Evolutionary conservation across 2,329 filamentous ascomycete genomes (phyloP), one percentile per base, ranked within the genome.

Genomic region (Penicillium sp.): DNA sequence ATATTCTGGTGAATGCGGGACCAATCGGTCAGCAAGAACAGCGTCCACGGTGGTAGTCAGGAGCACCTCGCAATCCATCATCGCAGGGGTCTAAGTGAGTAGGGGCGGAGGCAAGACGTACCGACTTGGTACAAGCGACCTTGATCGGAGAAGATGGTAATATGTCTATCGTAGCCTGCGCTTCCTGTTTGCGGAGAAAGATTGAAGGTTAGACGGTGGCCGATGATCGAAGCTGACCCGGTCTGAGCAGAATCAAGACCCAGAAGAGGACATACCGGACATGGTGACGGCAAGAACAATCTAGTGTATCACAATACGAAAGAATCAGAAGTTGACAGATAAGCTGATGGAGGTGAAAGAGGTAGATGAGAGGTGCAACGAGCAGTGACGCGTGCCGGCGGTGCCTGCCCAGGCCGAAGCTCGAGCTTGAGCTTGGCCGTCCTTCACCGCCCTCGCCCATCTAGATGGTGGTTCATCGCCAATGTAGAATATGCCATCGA

Each of bases 71-170:
- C 40, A 25, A 40, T 40, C 18, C 11, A 13, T 41, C 18, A 27
- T 26, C 47, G 34, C 33, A 13, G 37, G 43, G 18, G 32, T 40
- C n/a, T 39, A 28, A 44, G 39, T 5, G 34, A 34, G 25, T 25
- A 26, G 46, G 37, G 11, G 45, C 11, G 47, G 13, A 24, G 18
- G 35, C 4, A 45, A 18, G 18, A 63, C 66, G 50, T 62, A 97
- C 93, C 93, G 73, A 98, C 93, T 96, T 98, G 93, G 73, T 97
- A 98, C 71, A 98, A 79, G 71, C 93, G 85, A 67, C 93, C 93
- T 76, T 96, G 90, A 73, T 98, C 93, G 54, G 93, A 96, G 78
- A 98, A 98, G 80, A 98, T 97, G 70, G 93, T 98, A 67, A 98
- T 98, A 76, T 98, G 93, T 79, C 93, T 84, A 76, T 98, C 93